Base-by-base conservation (phyloP, 495 filamentous ascomycete genomes). In the Elaphomyces granulatus region DNA sequence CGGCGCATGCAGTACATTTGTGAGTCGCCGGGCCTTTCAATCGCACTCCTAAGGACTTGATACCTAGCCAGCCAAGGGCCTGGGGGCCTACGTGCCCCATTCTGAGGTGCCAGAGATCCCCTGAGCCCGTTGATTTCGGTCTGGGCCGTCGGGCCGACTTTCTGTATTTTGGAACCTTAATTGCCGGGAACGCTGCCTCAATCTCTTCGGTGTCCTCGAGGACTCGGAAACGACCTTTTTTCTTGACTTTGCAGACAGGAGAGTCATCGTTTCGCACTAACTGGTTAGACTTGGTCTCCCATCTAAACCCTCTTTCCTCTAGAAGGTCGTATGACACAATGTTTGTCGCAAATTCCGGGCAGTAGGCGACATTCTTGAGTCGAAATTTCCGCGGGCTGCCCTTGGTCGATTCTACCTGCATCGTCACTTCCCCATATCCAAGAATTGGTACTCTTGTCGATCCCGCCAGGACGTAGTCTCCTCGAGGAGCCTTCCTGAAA, bases 21-120 rank as follows among this genome's bases (percentile, higher is more conserved):
- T 19, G 16, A 18, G 36, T 37, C 20, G 17, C 20, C 16, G n/a
- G 36, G 15, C 18, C 36, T 37, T 37, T 37, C 20, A 37, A n/a
- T 17, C 17, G n/a, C n/a, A 37, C 36, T 17, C 36, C 36, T 37
- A 19, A 19, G 17, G 18, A 17, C 20, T n/a, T n/a, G 6, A n/a
- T 20, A n/a, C 10, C 17, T 17, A 37, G 36, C 8, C 20, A 17
- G n/a, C 36, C 6, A 37, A 37, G 36, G 9, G 36, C 36, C 20
- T 37, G n/a, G 20, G 36, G 36, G 17, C 36, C 36, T 19, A 18
- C 16, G 18, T 35, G 14, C 15, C 33, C 14, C 15, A 35, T n/a
- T 19, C 18, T 19, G 20, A 20, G 6, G 20, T 37, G 36, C 36
- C 18, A 37, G 36, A 12, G 6, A 28, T 28, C 23, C 6, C 23